These are phyloP conservation scores for Laburnicola sp. DNA, from an alignment of 2,329 filamentous ascomycete genomes.

Conservation along the genomic window DNA sequence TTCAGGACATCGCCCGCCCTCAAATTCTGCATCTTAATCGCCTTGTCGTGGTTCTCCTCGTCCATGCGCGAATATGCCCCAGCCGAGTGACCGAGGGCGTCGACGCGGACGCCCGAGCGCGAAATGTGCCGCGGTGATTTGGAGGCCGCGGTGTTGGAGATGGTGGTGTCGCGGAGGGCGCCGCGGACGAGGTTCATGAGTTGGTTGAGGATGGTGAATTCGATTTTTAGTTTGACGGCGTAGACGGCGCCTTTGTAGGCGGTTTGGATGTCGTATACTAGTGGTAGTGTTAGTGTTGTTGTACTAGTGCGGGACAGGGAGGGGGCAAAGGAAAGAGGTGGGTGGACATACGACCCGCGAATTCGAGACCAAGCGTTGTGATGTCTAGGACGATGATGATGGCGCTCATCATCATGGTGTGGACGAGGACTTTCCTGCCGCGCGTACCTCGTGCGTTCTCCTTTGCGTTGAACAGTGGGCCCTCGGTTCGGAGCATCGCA, in stretches of 20 bases:
- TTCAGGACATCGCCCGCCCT: slow-evolving; percentile 18
- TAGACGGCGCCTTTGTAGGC: slow-evolving; percentile 47
- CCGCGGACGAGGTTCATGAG: slow-evolving; percentile 24
- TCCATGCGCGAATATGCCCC: slow-evolving; percentile 24
- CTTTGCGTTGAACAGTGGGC: slow-evolving; percentile 5
- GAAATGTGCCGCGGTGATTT: not conserved
- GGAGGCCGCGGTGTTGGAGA: not conserved
- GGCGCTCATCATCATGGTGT: slow-evolving; percentile 45
- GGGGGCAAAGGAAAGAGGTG: not conserved
- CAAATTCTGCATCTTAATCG: slow-evolving; percentile 12
- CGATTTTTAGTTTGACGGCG: slow-evolving; percentile 55
- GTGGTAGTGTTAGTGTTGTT: not conserved
- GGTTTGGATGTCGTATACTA: slow-evolving; percentile 29
- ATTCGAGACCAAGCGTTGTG: slow-evolving; percentile 46
- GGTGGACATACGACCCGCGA: slow-evolving; percentile 26
- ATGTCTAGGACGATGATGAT: slow-evolving; percentile 47
- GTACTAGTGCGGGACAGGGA: not conserved
- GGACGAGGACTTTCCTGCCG: slow-evolving; percentile 24
- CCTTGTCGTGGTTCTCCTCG: slow-evolving; percentile 8
- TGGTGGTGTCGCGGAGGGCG: slow-evolving; percentile 7
- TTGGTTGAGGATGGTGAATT: slow-evolving; percentile 56
- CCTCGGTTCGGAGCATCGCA: slow-evolving; percentile 11
- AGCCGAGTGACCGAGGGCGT: slow-evolving; percentile 9
- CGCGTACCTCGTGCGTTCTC: slow-evolving; percentile 9
- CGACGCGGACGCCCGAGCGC: not conserved